These are phyloP conservation scores for Nakazawaea molendinolei DNA, from an alignment of 805 yeast species.

Conservation along the genomic window DNA sequence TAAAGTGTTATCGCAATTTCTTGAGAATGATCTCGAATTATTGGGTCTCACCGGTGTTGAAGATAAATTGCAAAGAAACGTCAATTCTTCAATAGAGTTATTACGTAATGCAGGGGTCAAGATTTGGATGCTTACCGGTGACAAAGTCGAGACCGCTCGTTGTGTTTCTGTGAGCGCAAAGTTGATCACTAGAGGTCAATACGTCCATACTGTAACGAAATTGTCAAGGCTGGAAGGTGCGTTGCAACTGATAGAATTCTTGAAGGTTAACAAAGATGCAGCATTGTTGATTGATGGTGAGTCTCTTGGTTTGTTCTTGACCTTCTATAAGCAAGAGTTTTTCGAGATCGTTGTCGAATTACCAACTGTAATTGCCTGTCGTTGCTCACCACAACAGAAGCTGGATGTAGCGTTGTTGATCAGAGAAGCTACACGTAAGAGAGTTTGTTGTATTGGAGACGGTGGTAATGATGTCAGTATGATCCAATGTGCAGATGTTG, in stretches of 20 bases:
- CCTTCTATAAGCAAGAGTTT: conserved; percentile 61
- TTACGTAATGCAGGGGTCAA: conserved; percentile 94
- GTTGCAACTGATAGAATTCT: conserved; percentile 64
- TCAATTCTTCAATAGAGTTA: conserved; percentile 85
- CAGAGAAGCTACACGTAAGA: conserved; percentile 69
- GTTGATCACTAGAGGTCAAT: conserved; percentile 88
- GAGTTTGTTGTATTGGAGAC: conserved; percentile 98
- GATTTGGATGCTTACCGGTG: conserved; percentile 99
- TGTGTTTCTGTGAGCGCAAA: conserved; percentile 97
- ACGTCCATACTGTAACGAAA: conserved; percentile 78
- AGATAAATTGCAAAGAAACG: conserved; percentile 87
- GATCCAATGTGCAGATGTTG: conserved; percentile 99
- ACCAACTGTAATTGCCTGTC: conserved; percentile 96
- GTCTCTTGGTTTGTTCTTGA: conserved; percentile 65
- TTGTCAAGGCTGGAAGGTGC: conserved; percentile 60
- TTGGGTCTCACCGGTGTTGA: conserved; percentile 96
- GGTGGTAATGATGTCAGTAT: conserved; percentile 99
- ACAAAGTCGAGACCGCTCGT: conserved; percentile 95
- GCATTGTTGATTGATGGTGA: conserved; percentile 93
- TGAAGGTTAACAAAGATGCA: conserved; percentile 55
- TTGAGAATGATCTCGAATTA: conserved; percentile 80
- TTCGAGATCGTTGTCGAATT: conserved; percentile 68
- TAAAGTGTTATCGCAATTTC: conserved; percentile 53
- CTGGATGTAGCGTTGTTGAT: conserved; percentile 89
- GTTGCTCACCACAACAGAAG: conserved; percentile 98